Percentiles rank a stretch among this genome's conserved stretches.
Conservation (phyloP, 1,284 basidiomycete species). For the Fomitopsis schrenkii region DNA sequence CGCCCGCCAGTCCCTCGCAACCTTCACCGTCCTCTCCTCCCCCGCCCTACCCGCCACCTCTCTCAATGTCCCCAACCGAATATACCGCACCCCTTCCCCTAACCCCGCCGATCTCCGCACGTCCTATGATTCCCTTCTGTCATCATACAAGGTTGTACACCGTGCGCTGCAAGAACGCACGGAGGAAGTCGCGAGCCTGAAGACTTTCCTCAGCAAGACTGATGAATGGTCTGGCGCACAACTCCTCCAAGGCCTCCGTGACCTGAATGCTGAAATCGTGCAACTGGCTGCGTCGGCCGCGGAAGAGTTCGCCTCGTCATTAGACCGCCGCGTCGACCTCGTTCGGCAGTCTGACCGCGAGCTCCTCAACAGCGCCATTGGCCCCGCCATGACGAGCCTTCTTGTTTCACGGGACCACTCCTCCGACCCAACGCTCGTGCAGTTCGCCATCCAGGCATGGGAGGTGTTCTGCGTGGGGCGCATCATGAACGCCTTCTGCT, state of each 20-base stretch:
- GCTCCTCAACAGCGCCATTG: constrained; percentile 26
- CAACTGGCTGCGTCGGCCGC: constrained; percentile 33
- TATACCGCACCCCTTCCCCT: constrained; percentile 8
- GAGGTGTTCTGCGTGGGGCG: constrained; percentile 32
- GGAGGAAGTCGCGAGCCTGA: constrained; percentile 31
- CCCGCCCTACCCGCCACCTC: constrained; percentile 7
- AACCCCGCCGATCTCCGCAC: constrained; percentile 9
- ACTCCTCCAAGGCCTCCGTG: constrained; percentile 33
- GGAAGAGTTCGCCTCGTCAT: constrained; percentile 28
- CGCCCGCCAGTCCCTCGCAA: constrained; percentile 8
- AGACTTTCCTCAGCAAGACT: constrained; percentile 35
- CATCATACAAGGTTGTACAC: constrained; percentile 18
- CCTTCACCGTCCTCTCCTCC: constrained; percentile 9
- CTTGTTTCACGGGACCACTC: constrained; percentile 28
- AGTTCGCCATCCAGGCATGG: constrained; percentile 38
- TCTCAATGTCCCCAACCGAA: neutral
- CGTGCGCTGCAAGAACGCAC: constrained; percentile 22
- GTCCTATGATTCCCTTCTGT: constrained; percentile 16
- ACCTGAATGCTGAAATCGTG: constrained; percentile 34
- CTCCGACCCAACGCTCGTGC: constrained; percentile 33
- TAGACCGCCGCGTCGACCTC: constrained; percentile 19
- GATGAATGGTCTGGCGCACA: constrained; percentile 35
- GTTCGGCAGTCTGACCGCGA: constrained; percentile 27
- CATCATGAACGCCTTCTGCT: constrained; percentile 34
- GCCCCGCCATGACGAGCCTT: constrained; percentile 26